Evolutionary conservation across 2,329 filamentous ascomycete genomes (phyloP), one percentile per base, ranked within the genome.

Genomic region (Neurospora sp.): DNA sequence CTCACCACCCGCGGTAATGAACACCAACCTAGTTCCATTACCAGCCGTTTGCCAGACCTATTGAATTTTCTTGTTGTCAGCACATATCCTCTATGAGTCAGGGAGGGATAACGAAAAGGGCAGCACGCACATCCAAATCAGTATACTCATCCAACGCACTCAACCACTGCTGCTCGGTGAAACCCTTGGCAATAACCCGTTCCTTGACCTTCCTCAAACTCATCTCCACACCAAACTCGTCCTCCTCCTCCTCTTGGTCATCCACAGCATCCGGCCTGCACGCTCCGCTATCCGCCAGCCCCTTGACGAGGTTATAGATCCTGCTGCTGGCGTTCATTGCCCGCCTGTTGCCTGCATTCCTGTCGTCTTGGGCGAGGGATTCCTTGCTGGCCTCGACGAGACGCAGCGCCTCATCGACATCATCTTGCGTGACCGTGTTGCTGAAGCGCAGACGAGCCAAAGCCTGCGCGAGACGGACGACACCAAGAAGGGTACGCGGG

Each of bases 361-460:
- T 87, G 41, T 77, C 77, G 73, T 96, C 92, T 39, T 89, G 87
- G 77, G 95, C 91, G 76, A 99, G 83, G 74, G 90, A 95, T 71
- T 96, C 92, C 82, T 98, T 98, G 81, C 92, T 96, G 70, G 97
- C 93, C 80, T 98, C 95, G 67, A 97, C 87, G 67, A 99, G 86
- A 68, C 96, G 89, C 73, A 99, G 83, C 1, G 96, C 94, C 82
- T 99, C 96, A 77, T 99, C 96, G 6, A 98, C 94, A 80, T 99
- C 96, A 76, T 97, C 95, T 69, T 92, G 91, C 68, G 92, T 89
- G 67, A 98, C 96, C 72, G 89, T 86, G 69, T 91, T 88, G 75
- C 91, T 91, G 83, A 99, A 99, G 6, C 95, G 91, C 68, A 99
- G 87, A 73, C 96, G 91, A 2, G 96, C 96, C 10, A 99, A 87